Base-by-base conservation (phyloP, 768 basidiomycete genomes). In the Tylopilus rubrobrunneus region DNA sequence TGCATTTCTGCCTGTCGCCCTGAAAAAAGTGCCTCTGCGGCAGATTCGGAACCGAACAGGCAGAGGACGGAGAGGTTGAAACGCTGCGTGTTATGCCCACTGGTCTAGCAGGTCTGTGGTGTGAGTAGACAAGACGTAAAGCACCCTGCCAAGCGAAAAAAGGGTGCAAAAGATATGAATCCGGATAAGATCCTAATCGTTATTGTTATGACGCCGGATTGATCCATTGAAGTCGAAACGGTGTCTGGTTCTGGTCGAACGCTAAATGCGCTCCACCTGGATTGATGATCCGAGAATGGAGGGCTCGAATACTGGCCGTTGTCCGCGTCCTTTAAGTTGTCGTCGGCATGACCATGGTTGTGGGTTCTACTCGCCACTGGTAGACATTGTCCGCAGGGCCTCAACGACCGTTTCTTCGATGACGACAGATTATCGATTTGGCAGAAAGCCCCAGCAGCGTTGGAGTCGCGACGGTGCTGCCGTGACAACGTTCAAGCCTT, bases 31-130 rank as follows among this genome's bases (percentile, higher is more conserved):
- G 4, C 27, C 21, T 17, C 48, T 21, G 44, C 17, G n/a, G 45
- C 37, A 4, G 19, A 11, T 21, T 60, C 46, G 58, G 58, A 27
- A 51, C 53, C 59, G 59, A 52, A 4, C 17, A 25, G 11, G n/a
- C 17, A n/a, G n/a, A 15, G 39, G n/a, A n/a, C 2, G n/a, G 19
- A 10, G 21, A 10, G 37, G 14, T 40, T 9, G 45, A 31, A 12
- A 33, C 12, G 39, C n/a, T 19, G 8, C 40, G 19, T n/a, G 14
- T 27, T 28, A 42, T 21, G 8, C 29, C 23, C 21, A 19, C 19
- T 27, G 31, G 34, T 39, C 17, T 40, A 23, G 19, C 15, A 21
- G 23, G 27, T 42, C 37, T 23, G 21, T 21, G 25, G 10, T 19
- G 23, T 12, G 17, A 23, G 41, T 19, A 15, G 39, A 7, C 39